Evolutionary conservation across 2,329 filamentous ascomycete genomes (phyloP).

Genomic region (Epichloe bromicola): DNA sequence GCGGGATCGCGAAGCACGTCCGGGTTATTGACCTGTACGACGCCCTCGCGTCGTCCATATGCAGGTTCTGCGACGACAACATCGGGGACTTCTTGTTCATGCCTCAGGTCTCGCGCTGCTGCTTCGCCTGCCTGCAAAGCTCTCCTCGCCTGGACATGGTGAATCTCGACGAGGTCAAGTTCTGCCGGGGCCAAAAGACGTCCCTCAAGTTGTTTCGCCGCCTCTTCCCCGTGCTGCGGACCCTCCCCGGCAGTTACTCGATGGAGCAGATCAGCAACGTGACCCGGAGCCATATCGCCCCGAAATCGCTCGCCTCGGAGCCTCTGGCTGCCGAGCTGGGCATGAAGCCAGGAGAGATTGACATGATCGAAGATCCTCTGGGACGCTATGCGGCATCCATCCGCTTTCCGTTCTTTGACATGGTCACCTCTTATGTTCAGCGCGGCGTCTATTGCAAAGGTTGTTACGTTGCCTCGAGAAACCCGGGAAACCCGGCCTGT

Average conservation of each 20-base stretch:
- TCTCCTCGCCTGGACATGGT: not conserved
- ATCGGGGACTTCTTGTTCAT: slow-evolving; percentile 3
- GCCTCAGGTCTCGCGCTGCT: slow-evolving; percentile 1
- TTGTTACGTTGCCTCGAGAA: not conserved
- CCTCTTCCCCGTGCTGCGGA: not conserved
- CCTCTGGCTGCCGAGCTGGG: no score
- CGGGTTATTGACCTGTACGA: slow-evolving; percentile 1
- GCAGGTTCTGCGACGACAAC: not conserved
- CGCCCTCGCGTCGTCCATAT: not conserved
- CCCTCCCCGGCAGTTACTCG: not conserved
- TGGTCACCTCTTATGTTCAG: not conserved
- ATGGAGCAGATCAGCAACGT: not conserved
- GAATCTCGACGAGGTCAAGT: not conserved
- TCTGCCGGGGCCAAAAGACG: not conserved
- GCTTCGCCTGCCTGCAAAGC: not conserved
- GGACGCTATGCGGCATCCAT: slow-evolving; percentile 1
- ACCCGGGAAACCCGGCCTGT: not conserved
- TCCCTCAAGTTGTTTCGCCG: not conserved
- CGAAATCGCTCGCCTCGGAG: no score
- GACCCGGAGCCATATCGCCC: no score
- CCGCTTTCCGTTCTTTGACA: not conserved
- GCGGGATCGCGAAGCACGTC: not conserved
- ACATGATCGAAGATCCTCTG: not conserved
- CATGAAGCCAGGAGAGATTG: not conserved
- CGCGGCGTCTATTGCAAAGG: not conserved